Evolutionary conservation across 805 yeast genomes (phyloP), one percentile per base, ranked within the genome.

Genomic region (Candida boidinii): DNA sequence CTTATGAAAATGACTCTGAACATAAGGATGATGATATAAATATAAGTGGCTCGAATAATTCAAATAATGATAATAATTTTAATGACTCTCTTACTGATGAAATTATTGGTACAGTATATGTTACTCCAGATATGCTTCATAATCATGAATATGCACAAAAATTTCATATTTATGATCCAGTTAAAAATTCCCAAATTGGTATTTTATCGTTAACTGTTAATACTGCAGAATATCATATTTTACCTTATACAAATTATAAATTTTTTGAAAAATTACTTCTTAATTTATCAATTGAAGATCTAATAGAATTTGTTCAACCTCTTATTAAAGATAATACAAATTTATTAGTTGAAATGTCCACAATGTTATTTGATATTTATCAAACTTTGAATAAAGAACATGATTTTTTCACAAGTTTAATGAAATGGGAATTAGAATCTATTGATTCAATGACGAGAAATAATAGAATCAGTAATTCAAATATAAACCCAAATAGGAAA

Each of bases 371-470:
- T 32, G 88, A 84, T 46, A 70, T 85, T 12, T 85, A 80, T 49
- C 90, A 84, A 49, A 67, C 84, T 14, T 58, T 80, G 24, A 74
- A 75, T 7, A 64, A 64, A 30, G 92, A 82, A 43, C 72, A 76
- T 26, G 73, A 70, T 14, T 87, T 94, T 88, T 74, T 90, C 41
- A 66, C 68, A 35, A 66, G 76, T 0, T 58, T 88, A 36, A 75
- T 84, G 54, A 78, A 77, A 22, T 64, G 60, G 14, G 96, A 87
- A 51, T 61, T 86, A 28, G 54, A 60, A 10, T 58, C 64, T 24
- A 61, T 70, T 9, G 76, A 68, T 43, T 54, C 58, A 13, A 49
- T 61, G 32, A 66, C 71, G 2, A 47, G 71, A 26, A 66, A 62
- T 31, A 60, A 62, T 37, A 58, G 68, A 34, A 49, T 51, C n/a